Percentiles rank a stretch among this genome's conserved stretches.
Conservation (phyloP, 345 rosid species). For the Eucalyptus marginata region DNA sequence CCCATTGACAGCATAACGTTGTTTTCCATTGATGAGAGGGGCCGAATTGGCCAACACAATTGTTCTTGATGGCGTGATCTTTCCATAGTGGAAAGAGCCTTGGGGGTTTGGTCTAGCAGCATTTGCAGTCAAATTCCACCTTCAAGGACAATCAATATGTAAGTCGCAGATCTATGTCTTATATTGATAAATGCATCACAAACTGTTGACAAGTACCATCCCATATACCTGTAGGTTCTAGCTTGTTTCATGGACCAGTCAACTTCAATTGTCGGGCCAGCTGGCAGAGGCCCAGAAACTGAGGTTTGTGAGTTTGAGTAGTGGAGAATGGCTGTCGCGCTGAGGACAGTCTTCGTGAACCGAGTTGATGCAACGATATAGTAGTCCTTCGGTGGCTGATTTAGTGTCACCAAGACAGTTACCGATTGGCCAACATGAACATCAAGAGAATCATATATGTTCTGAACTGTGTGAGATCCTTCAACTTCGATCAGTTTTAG, state of each 20-base stretch:
- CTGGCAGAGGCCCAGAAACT: slow-evolving; percentile 41
- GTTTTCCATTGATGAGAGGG: slow-evolving; percentile 9
- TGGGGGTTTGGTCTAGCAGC: slow-evolving; percentile 16
- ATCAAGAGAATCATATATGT: slow-evolving; percentile 55
- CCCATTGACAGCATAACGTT: slow-evolving; percentile 3
- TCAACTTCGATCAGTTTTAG: slow-evolving; percentile 78
- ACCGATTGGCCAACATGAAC: slow-evolving; percentile 75
- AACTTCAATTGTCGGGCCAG: slow-evolving; percentile 54
- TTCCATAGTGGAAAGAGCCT: slow-evolving; percentile 15
- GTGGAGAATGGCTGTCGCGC: slow-evolving; percentile 50
- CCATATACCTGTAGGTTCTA: slow-evolving; percentile 53
- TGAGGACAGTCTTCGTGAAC: slow-evolving; percentile 43
- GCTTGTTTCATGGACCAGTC: slow-evolving; percentile 95
- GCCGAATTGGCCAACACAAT: slow-evolving; percentile 5
- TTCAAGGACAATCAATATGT: not conserved
- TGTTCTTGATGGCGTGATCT: slow-evolving; percentile 2
- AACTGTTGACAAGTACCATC: not conserved
- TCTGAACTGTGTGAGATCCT: slow-evolving; percentile 74
- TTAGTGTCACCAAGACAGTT: slow-evolving; percentile 40
- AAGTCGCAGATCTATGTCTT: not conserved
- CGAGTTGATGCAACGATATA: slow-evolving; percentile 72
- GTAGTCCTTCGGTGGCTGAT: slow-evolving; percentile 32
- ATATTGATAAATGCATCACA: not conserved
- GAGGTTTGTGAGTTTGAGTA: slow-evolving; percentile 52
- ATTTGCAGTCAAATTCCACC: slow-evolving; percentile 14